Conservation (phyloP, 352 stramenopile genomes). For the Phytophthora megakarya region DNA sequence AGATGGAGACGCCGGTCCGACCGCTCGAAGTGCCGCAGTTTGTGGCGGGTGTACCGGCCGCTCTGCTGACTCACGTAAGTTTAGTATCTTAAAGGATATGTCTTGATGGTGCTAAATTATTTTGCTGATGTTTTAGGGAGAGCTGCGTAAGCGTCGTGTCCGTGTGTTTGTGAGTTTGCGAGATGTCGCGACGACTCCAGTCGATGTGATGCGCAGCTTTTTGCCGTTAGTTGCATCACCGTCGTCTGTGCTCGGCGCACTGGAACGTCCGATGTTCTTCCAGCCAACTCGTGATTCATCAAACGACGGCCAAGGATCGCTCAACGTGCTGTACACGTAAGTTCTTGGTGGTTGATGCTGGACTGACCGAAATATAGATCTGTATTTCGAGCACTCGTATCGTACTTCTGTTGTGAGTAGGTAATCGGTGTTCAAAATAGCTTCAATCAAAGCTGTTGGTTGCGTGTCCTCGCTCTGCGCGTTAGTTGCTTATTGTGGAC, state of each 20-base stretch:
- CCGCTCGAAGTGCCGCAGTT: conserved; percentile 65
- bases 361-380: conserved; percentile 40
- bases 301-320: conserved; percentile 1
- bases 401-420: conserved; percentile 18
- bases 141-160: conserved; percentile 56
- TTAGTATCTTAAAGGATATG: not conserved
- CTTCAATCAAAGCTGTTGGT: not conserved
- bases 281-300: conserved; percentile 16
- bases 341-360: conserved; percentile 1
- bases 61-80: conserved; percentile 62
- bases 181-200: conserved; percentile 41
- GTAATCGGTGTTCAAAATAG: conserved; percentile 19
- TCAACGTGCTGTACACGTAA: conserved; percentile 71
- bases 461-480: not conserved
- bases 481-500: not conserved
- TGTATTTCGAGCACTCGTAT: conserved; percentile 27
- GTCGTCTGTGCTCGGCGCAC: conserved; percentile 30
- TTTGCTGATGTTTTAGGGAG: conserved; percentile 39
- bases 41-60: conserved; percentile 52
- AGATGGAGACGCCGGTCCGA: conserved; percentile 40
- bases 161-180: conserved; percentile 62
- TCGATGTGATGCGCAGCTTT: conserved; percentile 57
- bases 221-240: conserved; percentile 38
- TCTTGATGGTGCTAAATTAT: not conserved
- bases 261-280: conserved; percentile 50